Conservation (phyloP, 2,329 filamentous ascomycete species). For the Phoma herbarum region DNA sequence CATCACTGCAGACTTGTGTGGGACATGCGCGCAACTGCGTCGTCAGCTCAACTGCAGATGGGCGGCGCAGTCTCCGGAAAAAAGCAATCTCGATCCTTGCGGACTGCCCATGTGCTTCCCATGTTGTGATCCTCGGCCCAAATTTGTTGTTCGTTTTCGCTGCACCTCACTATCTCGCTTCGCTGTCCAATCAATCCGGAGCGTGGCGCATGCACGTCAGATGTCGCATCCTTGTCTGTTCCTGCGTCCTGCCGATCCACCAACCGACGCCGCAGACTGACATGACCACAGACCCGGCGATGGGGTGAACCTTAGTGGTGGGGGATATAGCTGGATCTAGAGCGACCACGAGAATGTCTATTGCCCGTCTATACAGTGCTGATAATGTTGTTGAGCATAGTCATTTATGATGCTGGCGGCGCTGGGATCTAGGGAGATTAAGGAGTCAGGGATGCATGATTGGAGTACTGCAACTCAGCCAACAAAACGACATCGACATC, state of each 20-base stretch:
- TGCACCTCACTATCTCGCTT: slow-evolving; percentile 25
- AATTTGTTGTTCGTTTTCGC: slow-evolving; percentile 19
- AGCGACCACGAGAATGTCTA: background rate
- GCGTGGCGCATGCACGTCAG: slow-evolving; percentile 10
- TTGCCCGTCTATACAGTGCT: background rate
- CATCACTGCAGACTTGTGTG: background rate
- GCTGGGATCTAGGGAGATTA: slow-evolving; percentile 10
- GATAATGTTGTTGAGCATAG: background rate
- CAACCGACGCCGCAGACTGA: slow-evolving; percentile 4
- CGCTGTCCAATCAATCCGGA: slow-evolving; percentile 5
- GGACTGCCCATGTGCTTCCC: background rate
- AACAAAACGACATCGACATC: background rate
- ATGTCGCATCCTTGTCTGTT: slow-evolving; percentile 4
- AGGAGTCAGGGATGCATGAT: slow-evolving; percentile 17
- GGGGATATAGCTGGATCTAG: background rate
- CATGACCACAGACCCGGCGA: slow-evolving; percentile 9
- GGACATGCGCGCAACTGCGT: background rate
- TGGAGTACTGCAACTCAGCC: slow-evolving; percentile 8
- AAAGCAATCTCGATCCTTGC: slow-evolving; percentile 13
- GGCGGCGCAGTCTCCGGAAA: background rate
- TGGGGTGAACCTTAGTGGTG: background rate
- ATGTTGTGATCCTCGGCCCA: slow-evolving; percentile 11
- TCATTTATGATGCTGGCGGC: background rate
- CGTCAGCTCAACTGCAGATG: background rate
- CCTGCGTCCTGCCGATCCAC: slow-evolving; percentile 13